phyloP scores from a whole-genome alignment of 352 stramenopile genomes.

The Blastocystis sp. region DNA sequence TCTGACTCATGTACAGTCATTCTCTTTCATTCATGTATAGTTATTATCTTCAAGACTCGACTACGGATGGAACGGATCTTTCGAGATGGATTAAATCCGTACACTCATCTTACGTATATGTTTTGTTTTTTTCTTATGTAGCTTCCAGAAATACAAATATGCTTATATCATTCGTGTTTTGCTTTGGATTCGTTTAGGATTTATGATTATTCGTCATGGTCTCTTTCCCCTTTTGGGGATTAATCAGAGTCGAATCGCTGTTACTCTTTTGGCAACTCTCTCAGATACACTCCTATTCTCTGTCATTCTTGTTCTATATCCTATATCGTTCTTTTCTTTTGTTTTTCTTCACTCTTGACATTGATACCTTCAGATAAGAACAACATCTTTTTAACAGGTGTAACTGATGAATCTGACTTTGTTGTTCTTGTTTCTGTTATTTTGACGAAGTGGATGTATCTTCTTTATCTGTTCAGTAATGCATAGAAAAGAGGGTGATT shows the following conservation, averaged over 20 bases:
- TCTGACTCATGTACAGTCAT: background rate
- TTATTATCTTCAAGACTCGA: background rate
- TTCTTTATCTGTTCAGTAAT: background rate
- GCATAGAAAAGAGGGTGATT: background rate
- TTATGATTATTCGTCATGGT: background rate
- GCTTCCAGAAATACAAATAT: constrained; percentile 11
- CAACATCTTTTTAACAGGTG: background rate
- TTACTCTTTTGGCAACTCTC: background rate
- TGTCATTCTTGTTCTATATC: constrained; percentile 1
- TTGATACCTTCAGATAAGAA: background rate
- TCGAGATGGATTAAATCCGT: constrained; percentile 42
- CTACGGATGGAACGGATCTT: constrained; percentile 31
- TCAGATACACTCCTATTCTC: background rate
- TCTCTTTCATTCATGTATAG: background rate
- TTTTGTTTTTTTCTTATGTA: background rate
- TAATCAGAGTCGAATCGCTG: background rate
- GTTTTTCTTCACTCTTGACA: constrained; percentile 3
- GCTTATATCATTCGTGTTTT: background rate
- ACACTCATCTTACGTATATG: background rate
- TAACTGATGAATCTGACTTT: constrained; percentile 19
- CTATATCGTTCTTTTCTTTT: background rate
- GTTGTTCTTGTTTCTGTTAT: constrained; percentile 36
- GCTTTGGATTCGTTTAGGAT: background rate
- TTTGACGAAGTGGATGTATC: background rate
- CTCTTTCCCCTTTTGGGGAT: background rate